Percentiles rank a stretch among this genome's conserved stretches.
phyloP scores from a whole-genome alignment of 1,139 yeast genomes.

The Yamadazyma dushanensis region DNA sequence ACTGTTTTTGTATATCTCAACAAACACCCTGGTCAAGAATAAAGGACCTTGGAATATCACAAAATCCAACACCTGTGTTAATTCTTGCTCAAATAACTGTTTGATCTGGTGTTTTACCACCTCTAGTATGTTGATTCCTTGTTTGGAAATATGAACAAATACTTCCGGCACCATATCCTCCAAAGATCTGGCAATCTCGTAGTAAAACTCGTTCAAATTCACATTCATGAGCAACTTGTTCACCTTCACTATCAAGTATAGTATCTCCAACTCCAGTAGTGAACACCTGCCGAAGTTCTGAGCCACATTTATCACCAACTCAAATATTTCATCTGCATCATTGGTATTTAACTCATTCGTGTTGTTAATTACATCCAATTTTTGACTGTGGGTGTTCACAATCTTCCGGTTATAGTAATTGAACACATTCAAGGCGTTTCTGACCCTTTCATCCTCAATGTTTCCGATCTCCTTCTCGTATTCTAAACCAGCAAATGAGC shows the following conservation, averaged over 20 bases:
- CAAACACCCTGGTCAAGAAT: slow-evolving; percentile 27
- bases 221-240: slow-evolving; percentile 28
- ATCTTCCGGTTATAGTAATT: slow-evolving; percentile 34
- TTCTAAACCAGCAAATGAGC: slow-evolving; percentile 15
- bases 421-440: slow-evolving; percentile 34
- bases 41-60: slow-evolving; percentile 44
- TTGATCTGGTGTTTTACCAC: slow-evolving; percentile 26
- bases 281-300: slow-evolving; percentile 3
- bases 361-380: slow-evolving; percentile 13
- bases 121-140: slow-evolving; percentile 34
- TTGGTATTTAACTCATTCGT: slow-evolving; percentile 13
- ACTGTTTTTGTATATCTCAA: slow-evolving; percentile 21
- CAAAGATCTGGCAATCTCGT: slow-evolving; percentile 36
- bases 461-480: slow-evolving; percentile 5
- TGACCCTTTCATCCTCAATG: slow-evolving; percentile 14
- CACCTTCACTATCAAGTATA: slow-evolving; percentile 36
- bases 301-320: slow-evolving; percentile 5
- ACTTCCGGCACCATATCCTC: slow-evolving; percentile 32
- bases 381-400: slow-evolving; percentile 10
- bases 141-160: slow-evolving; percentile 37
- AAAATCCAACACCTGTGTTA: slow-evolving; percentile 31
- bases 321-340: slow-evolving; percentile 12
- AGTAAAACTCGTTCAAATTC: slow-evolving; percentile 38
- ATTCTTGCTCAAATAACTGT: slow-evolving; percentile 20
- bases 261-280: slow-evolving; percentile 23